Base-by-base conservation (phyloP, 345 rosid genomes). In the Moricandia moricandioides region DNA sequence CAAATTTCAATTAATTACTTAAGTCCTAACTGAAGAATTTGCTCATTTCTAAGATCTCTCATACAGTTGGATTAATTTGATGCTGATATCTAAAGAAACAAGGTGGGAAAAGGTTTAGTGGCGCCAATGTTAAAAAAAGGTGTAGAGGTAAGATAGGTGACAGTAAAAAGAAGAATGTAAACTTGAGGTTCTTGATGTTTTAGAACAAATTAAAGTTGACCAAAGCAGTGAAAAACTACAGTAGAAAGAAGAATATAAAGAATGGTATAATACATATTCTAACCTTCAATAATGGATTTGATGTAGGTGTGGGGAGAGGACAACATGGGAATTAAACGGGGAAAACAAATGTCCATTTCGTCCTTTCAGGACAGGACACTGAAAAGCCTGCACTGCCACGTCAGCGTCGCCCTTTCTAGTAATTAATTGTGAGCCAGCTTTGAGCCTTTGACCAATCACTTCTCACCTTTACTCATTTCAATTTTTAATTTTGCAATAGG, bases 371-470 rank as follows among this genome's bases (percentile, higher is more conserved):
- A 71, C 81, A 78, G 77, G 77, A 78, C 81, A 78, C 77, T 78
- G 72, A 78, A 78, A 78, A 71, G 77, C 77, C 81, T 71, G 72
- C 10, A 45, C 12, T 72, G 77, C 81, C 81, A 77, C 72, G 80
- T 77, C 76, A 27, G 67, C 67, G 31, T 77, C 71, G 14, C 31
- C 29, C 52, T 65, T 71, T 58, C 30, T 33, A 43, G 17, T 47
- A 65, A 64, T 58, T 62, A 65, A 77, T n/a, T 77, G 29, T 70
- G 39, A 57, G 76, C 76, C 71, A 77, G 45, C 61, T 51, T 56
- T 13, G 47, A 59, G 21, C 13, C 54, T 70, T 70, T 71, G 67
- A 60, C 74, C 67, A 60, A 59, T 71, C 54, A 59, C 66, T 59
- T 70, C 59, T 45, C 49, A 71, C 71, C 31, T 1, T 51, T 51